phyloP scores from a whole-genome alignment of 2,329 filamentous ascomycete genomes.

The Thermothelomyces thermophilus region DNA sequence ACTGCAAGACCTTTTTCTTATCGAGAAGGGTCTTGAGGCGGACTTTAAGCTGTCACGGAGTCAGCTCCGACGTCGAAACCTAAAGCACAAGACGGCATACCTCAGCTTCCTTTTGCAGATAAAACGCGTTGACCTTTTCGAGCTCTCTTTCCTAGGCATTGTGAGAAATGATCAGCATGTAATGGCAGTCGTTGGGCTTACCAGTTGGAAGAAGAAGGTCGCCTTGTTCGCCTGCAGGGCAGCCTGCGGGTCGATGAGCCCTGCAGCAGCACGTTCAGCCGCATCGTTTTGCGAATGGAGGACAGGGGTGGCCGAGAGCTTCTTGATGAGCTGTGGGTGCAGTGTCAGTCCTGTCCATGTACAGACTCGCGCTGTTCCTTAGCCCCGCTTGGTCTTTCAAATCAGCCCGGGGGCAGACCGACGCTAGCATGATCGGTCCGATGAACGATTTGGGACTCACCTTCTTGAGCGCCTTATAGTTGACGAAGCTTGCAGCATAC shows the following conservation, averaged over 20 bases:
- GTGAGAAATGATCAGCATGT: slow-evolving; percentile 33
- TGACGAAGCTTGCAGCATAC: slow-evolving; percentile 98
- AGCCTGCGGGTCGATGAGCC: slow-evolving; percentile 67
- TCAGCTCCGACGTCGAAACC: too few species aligned
- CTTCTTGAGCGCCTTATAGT: slow-evolving; percentile 99
- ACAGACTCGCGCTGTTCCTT: not conserved
- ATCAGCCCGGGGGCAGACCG: slow-evolving; percentile 13
- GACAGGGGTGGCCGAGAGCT: slow-evolving; percentile 84
- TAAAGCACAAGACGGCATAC: slow-evolving; percentile 56
- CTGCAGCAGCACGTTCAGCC: slow-evolving; percentile 36
- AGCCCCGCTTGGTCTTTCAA: slow-evolving; percentile 7
- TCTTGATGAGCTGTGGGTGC: slow-evolving; percentile 80
- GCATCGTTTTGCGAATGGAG: slow-evolving; percentile 67
- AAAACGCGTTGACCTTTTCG: slow-evolving; percentile 97
- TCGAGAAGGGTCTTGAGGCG: slow-evolving; percentile 87
- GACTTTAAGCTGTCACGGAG: slow-evolving; percentile 66
- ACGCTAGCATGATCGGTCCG: slow-evolving; percentile 15
- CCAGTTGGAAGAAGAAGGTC: slow-evolving; percentile 96
- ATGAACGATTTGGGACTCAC: slow-evolving; percentile 41
- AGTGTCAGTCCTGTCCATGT: slow-evolving; percentile 22
- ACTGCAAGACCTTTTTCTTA: slow-evolving; percentile 88
- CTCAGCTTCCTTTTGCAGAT: slow-evolving; percentile 96
- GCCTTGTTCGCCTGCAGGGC: slow-evolving; percentile 94
- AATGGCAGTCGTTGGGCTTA: slow-evolving; percentile 38
- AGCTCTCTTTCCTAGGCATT: slow-evolving; percentile 80